Base-by-base conservation (phyloP, 2,329 filamentous ascomycete genomes). In the Stenocarpella maydis region DNA sequence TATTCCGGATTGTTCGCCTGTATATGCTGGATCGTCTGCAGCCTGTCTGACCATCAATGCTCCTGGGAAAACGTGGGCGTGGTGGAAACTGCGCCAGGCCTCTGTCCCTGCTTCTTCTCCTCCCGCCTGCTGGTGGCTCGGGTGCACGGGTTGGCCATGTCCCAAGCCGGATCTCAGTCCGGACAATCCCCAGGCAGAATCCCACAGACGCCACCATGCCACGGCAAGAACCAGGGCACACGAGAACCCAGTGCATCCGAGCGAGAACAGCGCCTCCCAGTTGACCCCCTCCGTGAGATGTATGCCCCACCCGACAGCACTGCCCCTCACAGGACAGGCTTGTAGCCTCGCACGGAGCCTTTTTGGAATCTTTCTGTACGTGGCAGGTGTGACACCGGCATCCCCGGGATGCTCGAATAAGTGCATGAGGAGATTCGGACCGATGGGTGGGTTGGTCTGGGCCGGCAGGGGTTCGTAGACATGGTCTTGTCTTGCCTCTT, bases 341-440 rank as follows among this genome's bases (percentile, higher is more conserved):
- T 68, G 61, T 6, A 77, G 68, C 45, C 73, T 74, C 5, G 67
- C 66, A 7, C 71, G 71, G 10, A 77, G 69, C 60, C 77, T 78
- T 60, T 75, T 76, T 1, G 75, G 76, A 15, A 75, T 69, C 14
- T 69, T 74, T 19, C 52, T 55, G 47, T 71, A 78, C 8, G 76
- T 58, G 37, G 74, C 55, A 1, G 72, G 70, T 2, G 71, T 45
- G 0, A 73, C 67, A n/a, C 72, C 70, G 6, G 76, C 74, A 21
- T 77, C 71, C 3, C 73, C 71, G 14, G 75, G 75, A 45, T 77
- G 71, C 45, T 77, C 74, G 45, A 75, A 75, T 19, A 77, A 68
- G 60, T 77, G 75, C 47, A 72, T 73, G 2, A 77, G 73, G 7
- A 75, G 65, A 26, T 76, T 74, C 2, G 72, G 37, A 2, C 76